Evolutionary conservation across 352 stramenopile species (phyloP).

Genomic region (Phytophthora pluvialis): DNA sequence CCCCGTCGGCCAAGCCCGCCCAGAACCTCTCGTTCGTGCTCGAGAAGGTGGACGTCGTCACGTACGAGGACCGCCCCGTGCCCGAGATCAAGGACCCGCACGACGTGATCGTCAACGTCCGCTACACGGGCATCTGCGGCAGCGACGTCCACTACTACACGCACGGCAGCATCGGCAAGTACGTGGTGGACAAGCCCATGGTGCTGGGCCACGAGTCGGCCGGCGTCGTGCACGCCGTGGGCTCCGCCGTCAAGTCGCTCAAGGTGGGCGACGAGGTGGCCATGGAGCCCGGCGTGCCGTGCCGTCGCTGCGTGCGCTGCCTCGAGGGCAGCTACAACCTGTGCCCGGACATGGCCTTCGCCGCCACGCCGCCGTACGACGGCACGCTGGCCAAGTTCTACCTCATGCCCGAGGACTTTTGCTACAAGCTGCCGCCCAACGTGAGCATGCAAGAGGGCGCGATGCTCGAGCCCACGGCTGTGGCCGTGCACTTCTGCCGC

Average conservation of each 20-base stretch:
- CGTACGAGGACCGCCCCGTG: constrained; percentile 33
- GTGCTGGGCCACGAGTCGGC: constrained; percentile 37
- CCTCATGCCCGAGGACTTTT: constrained; percentile 35
- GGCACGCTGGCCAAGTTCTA: constrained; percentile 39
- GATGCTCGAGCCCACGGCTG: constrained; percentile 34
- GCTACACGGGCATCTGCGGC: constrained; percentile 38
- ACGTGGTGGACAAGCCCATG: constrained; percentile 34
- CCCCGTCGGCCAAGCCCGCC: neutral
- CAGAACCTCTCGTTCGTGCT: constrained; percentile 39
- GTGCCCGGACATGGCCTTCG: constrained; percentile 36
- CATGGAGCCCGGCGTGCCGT: constrained; percentile 34
- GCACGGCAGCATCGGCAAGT: constrained; percentile 39
- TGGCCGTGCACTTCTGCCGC: constrained; percentile 39
- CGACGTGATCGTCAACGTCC: constrained; percentile 34
- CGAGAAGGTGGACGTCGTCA: constrained; percentile 33
- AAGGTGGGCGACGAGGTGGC: constrained; percentile 33
- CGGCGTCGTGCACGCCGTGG: constrained; percentile 35
- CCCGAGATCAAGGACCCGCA: constrained; percentile 31
- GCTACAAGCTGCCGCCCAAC: constrained; percentile 33
- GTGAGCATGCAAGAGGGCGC: constrained; percentile 36
- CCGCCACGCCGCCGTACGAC: constrained; percentile 31
- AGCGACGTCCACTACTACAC: constrained; percentile 43
- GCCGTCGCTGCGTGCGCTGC: constrained; percentile 31
- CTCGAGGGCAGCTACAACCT: constrained; percentile 34
- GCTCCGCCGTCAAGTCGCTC: constrained; percentile 29